Conservation (phyloP, 169 alveolate species). For the Cryptosporidium canis region DNA sequence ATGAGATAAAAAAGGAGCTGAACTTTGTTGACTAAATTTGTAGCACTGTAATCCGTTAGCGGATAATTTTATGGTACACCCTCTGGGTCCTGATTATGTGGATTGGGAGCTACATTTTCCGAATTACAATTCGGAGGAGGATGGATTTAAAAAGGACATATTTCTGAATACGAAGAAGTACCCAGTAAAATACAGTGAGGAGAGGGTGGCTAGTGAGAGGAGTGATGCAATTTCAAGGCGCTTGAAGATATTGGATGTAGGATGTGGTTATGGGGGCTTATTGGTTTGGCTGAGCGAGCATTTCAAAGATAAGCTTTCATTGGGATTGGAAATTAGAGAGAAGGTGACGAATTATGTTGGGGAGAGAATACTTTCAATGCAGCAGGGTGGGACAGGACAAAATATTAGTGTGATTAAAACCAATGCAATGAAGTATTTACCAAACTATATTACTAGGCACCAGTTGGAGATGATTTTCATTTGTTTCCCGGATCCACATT, state of each 20-base stretch:
- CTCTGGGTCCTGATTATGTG: conserved; percentile 80
- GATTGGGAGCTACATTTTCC: conserved; percentile 86
- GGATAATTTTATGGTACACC: conserved; percentile 84
- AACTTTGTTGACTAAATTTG: background rate
- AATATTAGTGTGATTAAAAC: conserved; percentile 86
- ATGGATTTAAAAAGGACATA: conserved; percentile 50
- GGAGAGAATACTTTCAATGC: conserved; percentile 81
- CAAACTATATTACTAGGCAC: conserved; percentile 84
- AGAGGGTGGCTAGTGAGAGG: background rate
- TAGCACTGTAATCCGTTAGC: conserved; percentile 88
- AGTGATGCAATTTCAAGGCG: conserved; percentile 1
- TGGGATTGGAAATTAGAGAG: conserved; percentile 90
- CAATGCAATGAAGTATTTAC: conserved; percentile 87
- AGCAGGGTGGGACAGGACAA: conserved; percentile 71
- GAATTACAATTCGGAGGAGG: background rate
- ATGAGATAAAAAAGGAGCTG: background rate
- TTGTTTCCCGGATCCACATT: conserved; percentile 92
- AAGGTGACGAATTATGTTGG: conserved; percentile 89
- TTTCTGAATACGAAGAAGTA: conserved; percentile 61
- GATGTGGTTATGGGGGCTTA: conserved; percentile 91
- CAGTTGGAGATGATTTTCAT: conserved; percentile 86
- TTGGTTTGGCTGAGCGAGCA: conserved; percentile 80
- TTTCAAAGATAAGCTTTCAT: conserved; percentile 78
- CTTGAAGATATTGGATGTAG: conserved; percentile 83
- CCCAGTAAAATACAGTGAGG: conserved; percentile 64